Evolutionary conservation across 2,329 filamentous ascomycete species (phyloP), one percentile per base, ranked within the genome.

Genomic region (Penicillium sp.): DNA sequence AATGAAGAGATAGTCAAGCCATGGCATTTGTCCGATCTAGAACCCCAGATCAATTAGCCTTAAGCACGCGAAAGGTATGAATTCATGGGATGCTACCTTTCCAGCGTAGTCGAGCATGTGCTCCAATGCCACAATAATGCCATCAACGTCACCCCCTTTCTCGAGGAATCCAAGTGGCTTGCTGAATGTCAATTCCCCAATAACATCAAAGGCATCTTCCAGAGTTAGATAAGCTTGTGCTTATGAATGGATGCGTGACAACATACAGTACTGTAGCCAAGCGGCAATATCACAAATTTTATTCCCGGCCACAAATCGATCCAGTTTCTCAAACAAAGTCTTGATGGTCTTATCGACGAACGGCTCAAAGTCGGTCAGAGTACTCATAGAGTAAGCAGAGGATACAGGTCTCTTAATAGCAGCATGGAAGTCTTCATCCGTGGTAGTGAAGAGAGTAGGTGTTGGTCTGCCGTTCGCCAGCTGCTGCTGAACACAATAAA

Each of bases 331-430:
- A 29, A 68, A 64, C 9, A 72, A 65, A 2, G 58, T 60, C 16
- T 55, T 27, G 1, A 70, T 70, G 0, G 69, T 73, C 2, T 57
- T 64, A 47, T 76, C 71, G 6, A 75, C 72, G 29, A 72, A 69
- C 1, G 66, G 66, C 48, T 75, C 72, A 40, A 73, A 75, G 10
- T 72, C 70, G 6, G 76, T 67, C 11, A 79, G 54, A 0, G 68
- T 76, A 18, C 65, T 73, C 64, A 79, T 68, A 1, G 73, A 70
- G 56, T 79, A 79, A 0, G 71, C 67, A 32, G 66, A 64, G 0
- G 75, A 71, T 11, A 77, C 68, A 0, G 70, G 64, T 13, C 72
- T 68, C 43, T 74, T 76, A 7, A 76, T 72, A 9, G 61, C 67
- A 2, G 73, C 70, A 57, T 80, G 77, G 23, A 71, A 70, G 1